These are phyloP conservation scores for Acidiella bohemica DNA, from an alignment of 495 filamentous ascomycete species.

Conservation along the genomic window DNA sequence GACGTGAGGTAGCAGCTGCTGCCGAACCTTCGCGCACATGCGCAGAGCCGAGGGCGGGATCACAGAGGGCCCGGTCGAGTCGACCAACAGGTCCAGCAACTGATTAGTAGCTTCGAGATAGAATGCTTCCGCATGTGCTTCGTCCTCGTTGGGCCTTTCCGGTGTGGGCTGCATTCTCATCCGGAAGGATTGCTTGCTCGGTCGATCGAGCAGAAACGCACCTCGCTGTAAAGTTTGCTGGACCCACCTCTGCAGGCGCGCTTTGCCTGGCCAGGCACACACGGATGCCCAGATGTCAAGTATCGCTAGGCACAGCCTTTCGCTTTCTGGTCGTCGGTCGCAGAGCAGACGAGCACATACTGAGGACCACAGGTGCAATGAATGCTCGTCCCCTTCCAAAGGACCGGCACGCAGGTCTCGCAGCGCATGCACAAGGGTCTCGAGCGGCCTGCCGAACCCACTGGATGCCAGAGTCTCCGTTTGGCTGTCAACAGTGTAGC, in stretches of 20 bases:
- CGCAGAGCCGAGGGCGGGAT: constrained; percentile 74
- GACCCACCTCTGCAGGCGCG: constrained; percentile 82
- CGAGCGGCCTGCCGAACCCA: constrained; percentile 76
- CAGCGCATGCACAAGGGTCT: constrained; percentile 81
- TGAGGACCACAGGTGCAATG: constrained; percentile 76
- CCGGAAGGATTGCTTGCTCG: constrained; percentile 46
- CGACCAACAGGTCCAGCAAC: constrained; percentile 77
- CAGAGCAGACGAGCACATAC: constrained; percentile 69
- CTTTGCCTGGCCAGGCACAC: constrained; percentile 76
- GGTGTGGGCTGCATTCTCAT: constrained; percentile 45
- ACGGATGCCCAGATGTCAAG: constrained; percentile 77
- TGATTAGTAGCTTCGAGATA: constrained; percentile 68
- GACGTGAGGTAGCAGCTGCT: constrained; percentile 57
- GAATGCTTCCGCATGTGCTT: constrained; percentile 76
- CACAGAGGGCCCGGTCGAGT: constrained; percentile 56
- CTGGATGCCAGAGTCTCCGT: constrained; percentile 65
- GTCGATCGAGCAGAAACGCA: constrained; percentile 70
- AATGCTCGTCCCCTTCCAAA: constrained; percentile 52
- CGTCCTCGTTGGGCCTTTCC: constrained; percentile 41
- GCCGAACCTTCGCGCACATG: constrained; percentile 67
- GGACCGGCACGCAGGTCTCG: constrained; percentile 62
- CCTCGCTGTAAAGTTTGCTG: constrained; percentile 89
- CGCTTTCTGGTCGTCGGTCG: constrained; percentile 40
- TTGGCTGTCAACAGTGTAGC: constrained; percentile 39
- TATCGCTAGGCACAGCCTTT: constrained; percentile 53